Conservation (phyloP, 345 rosid genomes). For the Carallia pectinifolia region DNA sequence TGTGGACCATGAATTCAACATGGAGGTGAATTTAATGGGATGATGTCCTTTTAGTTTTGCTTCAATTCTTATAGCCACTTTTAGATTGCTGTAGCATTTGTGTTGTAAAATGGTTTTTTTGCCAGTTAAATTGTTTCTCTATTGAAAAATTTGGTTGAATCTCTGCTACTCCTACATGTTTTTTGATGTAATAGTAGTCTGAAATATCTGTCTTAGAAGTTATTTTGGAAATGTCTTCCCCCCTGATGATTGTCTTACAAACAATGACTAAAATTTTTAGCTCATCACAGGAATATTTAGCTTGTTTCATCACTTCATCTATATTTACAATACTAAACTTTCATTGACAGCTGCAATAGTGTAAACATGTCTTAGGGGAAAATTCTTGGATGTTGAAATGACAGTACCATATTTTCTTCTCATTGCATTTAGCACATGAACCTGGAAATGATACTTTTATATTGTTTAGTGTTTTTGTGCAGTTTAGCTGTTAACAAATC, state of each 20-base stretch:
- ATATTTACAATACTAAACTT: not conserved
- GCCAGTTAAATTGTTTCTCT: not conserved
- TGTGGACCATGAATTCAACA: slow-evolving; percentile 73
- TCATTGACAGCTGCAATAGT: too few relatives aligned
- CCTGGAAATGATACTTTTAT: not conserved
- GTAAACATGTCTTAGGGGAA: too few relatives aligned
- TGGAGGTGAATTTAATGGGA: slow-evolving; percentile 61
- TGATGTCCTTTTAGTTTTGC: slow-evolving; percentile 1
- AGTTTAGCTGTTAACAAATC: not conserved
- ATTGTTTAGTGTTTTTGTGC: not conserved
- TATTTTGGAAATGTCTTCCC: not conserved
- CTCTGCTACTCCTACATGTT: not conserved
- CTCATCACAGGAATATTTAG: too few relatives aligned
- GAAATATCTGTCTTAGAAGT: not conserved
- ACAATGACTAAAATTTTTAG: too few relatives aligned
- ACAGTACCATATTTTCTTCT: too few relatives aligned
- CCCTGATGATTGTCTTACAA: too few relatives aligned
- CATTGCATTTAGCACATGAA: too few relatives aligned
- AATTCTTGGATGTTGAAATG: too few relatives aligned
- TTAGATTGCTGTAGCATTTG: slow-evolving; percentile 6
- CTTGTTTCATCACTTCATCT: not conserved
- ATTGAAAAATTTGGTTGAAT: slow-evolving; percentile 4
- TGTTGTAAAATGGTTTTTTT: not conserved
- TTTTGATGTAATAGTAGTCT: not conserved
- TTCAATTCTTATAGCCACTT: slow-evolving; percentile 9